Percentiles rank a stretch among this genome's conserved stretches.
These are phyloP conservation scores for Candida insectalens DNA, from an alignment of 805 yeast genomes.

Conservation along the genomic window DNA sequence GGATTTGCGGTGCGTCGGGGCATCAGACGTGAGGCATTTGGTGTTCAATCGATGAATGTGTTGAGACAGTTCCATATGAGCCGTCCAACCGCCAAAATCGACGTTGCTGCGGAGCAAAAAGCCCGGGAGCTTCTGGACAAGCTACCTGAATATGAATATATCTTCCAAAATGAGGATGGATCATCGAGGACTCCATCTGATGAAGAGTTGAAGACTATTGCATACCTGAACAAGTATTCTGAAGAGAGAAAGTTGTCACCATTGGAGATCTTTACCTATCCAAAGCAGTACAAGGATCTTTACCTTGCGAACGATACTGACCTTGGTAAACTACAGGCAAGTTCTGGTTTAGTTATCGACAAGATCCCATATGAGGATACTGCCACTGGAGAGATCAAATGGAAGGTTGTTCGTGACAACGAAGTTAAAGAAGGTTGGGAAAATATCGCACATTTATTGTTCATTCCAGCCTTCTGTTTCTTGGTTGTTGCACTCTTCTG, in stretches of 20 bases:
- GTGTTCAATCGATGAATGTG: background rate
- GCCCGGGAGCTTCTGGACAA: constrained; percentile 52
- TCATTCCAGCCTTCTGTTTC: constrained; percentile 59
- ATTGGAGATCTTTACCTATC: constrained; percentile 36
- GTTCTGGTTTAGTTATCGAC: constrained; percentile 62
- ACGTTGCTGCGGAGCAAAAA: constrained; percentile 36
- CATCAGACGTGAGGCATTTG: background rate
- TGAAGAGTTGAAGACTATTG: constrained; percentile 60
- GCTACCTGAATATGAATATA: constrained; percentile 53
- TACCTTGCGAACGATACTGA: constrained; percentile 53
- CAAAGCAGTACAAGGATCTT: constrained; percentile 41
- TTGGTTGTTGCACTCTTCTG: constrained; percentile 42
- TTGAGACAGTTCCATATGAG: constrained; percentile 6
- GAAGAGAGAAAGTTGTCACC: constrained; percentile 44
- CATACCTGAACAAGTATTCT: constrained; percentile 56
- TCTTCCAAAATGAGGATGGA: constrained; percentile 71
- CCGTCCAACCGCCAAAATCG: constrained; percentile 5
- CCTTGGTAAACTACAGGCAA: constrained; percentile 45
- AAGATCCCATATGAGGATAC: constrained; percentile 79
- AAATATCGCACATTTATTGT: constrained; percentile 56
- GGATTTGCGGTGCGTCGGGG: background rate
- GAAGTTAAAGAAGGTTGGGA: constrained; percentile 84
- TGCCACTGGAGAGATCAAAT: constrained; percentile 65
- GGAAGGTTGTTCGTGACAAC: constrained; percentile 64
- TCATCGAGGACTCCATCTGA: constrained; percentile 62